Conservation (phyloP, 2,329 filamentous ascomycete species). For the Polytolypa hystricis region DNA sequence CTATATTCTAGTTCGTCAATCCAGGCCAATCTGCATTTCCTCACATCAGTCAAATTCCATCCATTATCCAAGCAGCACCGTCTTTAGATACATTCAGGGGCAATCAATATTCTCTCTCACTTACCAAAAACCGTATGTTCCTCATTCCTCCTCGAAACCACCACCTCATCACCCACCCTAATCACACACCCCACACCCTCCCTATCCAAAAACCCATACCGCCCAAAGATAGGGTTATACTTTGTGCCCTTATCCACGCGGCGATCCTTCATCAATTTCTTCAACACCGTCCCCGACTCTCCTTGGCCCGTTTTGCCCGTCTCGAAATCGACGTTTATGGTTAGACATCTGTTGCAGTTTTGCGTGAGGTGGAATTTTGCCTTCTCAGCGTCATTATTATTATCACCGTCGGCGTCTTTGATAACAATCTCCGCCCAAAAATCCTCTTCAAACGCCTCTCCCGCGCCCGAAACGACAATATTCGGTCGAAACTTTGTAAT, state of each 20-base stretch:
- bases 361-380: conserved; percentile 48
- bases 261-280: conserved; percentile 58
- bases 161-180: conserved; percentile 46
- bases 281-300: conserved; percentile 51
- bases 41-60: not conserved
- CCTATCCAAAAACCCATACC: conserved; percentile 53
- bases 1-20: not conserved
- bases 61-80: too few relatives aligned
- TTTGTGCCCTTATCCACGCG: conserved; percentile 58
- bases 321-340: conserved; percentile 60
- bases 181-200: conserved; percentile 30
- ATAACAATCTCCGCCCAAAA: conserved; percentile 56
- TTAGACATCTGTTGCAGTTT: conserved; percentile 59
- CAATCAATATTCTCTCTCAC: conserved; percentile 18
- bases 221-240: conserved; percentile 60
- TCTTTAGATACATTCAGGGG: too few relatives aligned
- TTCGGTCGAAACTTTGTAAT: conserved; percentile 64
- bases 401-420: conserved; percentile 9
- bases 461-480: conserved; percentile 53
- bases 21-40: conserved; percentile 1
- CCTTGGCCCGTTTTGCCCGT: conserved; percentile 50
- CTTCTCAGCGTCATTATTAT: too few relatives aligned
- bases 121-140: conserved; percentile 46
- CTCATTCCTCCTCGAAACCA: conserved; percentile 39
- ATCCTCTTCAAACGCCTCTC: conserved; percentile 55